These are phyloP conservation scores for Amesomyces nigricolor DNA, from an alignment of 2,329 filamentous ascomycete genomes.

Conservation along the genomic window DNA sequence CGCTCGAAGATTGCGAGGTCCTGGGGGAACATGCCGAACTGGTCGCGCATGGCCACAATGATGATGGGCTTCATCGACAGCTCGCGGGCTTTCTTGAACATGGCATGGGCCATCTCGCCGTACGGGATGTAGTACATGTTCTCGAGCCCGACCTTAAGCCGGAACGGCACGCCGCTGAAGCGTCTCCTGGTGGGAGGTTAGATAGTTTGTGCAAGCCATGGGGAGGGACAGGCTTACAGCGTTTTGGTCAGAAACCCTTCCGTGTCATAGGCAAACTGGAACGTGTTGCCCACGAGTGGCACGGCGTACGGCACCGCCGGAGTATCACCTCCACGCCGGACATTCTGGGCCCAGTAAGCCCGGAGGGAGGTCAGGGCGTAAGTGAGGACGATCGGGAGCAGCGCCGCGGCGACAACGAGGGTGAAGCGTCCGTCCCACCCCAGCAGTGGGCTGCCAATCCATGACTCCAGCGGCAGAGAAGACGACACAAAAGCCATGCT, in stretches of 20 bases:
- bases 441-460: neutral
- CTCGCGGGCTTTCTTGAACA: conserved; percentile 16
- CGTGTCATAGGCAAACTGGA: conserved; percentile 16
- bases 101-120: conserved; percentile 14
- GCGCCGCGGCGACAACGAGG: neutral
- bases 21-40: conserved; percentile 10
- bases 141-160: conserved; percentile 12
- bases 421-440: neutral
- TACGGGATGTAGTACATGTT: conserved; percentile 15
- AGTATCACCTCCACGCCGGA: conserved; percentile 2
- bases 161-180: conserved; percentile 14
- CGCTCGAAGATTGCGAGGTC: conserved; percentile 14
- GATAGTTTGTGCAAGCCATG: neutral
- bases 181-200: neutral
- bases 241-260: conserved; percentile 11
- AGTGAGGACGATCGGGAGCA: conserved; percentile 15
- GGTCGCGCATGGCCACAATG: conserved; percentile 16
- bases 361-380: conserved; percentile 7
- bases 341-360: conserved; percentile 2
- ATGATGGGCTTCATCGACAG: conserved; percentile 18
- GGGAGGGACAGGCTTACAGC: neutral
- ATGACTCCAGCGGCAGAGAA: neutral
- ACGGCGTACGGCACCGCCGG: conserved; percentile 15
- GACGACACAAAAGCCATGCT: neutral
- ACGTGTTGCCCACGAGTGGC: conserved; percentile 14